Conservation (phyloP, 106 monocot species). For the Apostasia shenzhenica region DNA sequence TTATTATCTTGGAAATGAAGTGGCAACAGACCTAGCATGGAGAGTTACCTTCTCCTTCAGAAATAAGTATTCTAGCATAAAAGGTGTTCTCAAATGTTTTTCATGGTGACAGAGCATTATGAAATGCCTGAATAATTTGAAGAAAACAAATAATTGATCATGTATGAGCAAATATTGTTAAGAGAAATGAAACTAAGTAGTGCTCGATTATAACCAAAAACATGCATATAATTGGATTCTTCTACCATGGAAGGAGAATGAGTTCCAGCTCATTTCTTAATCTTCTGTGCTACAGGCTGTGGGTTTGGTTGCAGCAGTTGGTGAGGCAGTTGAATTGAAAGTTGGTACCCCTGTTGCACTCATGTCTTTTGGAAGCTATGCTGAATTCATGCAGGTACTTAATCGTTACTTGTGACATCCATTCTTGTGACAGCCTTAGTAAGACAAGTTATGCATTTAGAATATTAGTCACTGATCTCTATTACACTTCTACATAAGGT, state of each 20-base stretch:
- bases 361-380: constrained; percentile 87
- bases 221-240: no score
- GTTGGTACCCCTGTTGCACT: constrained; percentile 88
- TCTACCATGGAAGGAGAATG: not conserved
- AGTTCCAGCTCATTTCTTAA: constrained; percentile 1
- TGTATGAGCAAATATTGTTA: no score
- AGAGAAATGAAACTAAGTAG: no score
- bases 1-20: no score
- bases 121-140: no score
- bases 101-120: no score
- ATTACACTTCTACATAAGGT: constrained; percentile 28
- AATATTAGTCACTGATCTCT: not conserved
- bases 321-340: constrained; percentile 71
- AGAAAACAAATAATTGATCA: no score
- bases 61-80: no score
- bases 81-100: no score
- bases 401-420: not conserved
- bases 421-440: not conserved
- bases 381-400: constrained; percentile 74
- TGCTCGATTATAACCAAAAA: no score
- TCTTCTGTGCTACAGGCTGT: constrained; percentile 53
- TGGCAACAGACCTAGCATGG: no score
- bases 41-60: no score
- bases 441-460: not conserved
- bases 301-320: constrained; percentile 79